A percentile compares a stretch with the other conserved stretches of the same genome.
Evolutionary conservation across 164 flowering plant species (phyloP).

Genomic region (Nymphaea colorata): DNA sequence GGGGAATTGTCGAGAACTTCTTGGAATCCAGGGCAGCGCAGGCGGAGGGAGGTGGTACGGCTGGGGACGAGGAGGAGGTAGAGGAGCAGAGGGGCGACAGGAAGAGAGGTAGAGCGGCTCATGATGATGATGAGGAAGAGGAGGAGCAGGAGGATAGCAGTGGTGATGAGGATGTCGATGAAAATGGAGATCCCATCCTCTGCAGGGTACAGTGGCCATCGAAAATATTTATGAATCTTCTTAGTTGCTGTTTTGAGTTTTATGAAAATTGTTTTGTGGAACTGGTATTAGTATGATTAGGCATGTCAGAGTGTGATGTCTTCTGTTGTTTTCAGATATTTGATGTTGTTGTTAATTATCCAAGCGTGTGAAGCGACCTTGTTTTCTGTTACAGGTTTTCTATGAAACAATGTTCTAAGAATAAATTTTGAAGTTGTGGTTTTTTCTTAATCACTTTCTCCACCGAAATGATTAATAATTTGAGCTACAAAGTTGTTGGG

Average conservation of each 20-base stretch:
- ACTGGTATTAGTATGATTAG: background rate
- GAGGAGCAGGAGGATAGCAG: slow-evolving; percentile 11
- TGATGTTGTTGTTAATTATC: background rate
- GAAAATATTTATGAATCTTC: background rate
- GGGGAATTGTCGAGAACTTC: slow-evolving; percentile 43
- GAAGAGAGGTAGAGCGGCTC: slow-evolving; percentile 3
- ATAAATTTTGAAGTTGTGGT: no score
- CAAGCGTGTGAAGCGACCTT: background rate
- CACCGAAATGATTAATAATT: no score
- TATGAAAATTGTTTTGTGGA: background rate
- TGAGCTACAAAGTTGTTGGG: no score
- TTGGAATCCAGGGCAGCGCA: slow-evolving; percentile 15
- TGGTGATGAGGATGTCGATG: slow-evolving; percentile 49
- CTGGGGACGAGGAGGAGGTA: background rate
- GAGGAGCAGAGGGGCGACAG: slow-evolving; percentile 3
- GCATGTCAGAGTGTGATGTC: background rate
- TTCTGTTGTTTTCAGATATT: background rate
- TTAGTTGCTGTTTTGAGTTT: background rate
- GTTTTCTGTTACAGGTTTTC: no score
- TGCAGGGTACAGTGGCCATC: slow-evolving; percentile 39
- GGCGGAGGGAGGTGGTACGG: slow-evolving; percentile 10
- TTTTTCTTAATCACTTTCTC: no score
- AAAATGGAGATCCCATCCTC: slow-evolving; percentile 71
- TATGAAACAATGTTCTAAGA: no score
- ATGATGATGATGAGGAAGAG: slow-evolving; percentile 10